Evolutionary conservation across 192 early-diverging fungal species (phyloP), one percentile per base, ranked within the genome.

Genomic region (Backusella parvicylindrica): DNA sequence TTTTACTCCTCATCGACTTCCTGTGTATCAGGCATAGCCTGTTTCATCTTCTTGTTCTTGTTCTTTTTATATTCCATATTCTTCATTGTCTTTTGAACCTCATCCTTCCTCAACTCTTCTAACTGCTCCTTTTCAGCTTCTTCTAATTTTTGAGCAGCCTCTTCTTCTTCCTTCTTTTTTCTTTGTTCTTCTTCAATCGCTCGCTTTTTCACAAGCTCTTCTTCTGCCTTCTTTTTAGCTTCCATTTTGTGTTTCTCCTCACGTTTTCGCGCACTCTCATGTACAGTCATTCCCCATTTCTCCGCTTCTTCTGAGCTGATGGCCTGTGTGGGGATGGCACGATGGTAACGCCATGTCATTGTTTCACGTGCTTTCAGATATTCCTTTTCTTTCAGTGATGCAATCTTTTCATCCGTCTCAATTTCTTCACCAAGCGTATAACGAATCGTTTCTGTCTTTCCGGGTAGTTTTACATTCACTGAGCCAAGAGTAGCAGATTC

Each of bases 341-440:
- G 72, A 35, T 73, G 72, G 15, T 73, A 73, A n/a, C 56, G 31
- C 5, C 0, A 13, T 26, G 9, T 12, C 21, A 28, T 60, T 13
- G 26, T 23, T 12, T 60, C 23, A 26, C 53, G 53, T 26, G 53
- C 53, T 12, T 60, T 28, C 11, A 60, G 3, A 28, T 60, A 60
- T 3, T 13, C 26, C 53, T 60, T 60, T 60, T 60, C 11, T 26
- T 28, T 60, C 2, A 60, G 21, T 13, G 26, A 60, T 11, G 9
- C 23, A 30, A 70, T 31, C 9, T 26, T 41, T 47, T 70, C 11
- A 43, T 47, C 40, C 30, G 53, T 26, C 2, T 41, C 15, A 0
- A 32, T 21, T 26, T 75, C 67, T 30, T 75, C 74, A 16, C 67
- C 74, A 36, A 53, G 33, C 4, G 7, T 18, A 68, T 75, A 75